Percentiles rank a stretch among this genome's conserved stretches.
phyloP scores from a whole-genome alignment of 1,139 yeast species.

The Saccharomyces hybrid region DNA sequence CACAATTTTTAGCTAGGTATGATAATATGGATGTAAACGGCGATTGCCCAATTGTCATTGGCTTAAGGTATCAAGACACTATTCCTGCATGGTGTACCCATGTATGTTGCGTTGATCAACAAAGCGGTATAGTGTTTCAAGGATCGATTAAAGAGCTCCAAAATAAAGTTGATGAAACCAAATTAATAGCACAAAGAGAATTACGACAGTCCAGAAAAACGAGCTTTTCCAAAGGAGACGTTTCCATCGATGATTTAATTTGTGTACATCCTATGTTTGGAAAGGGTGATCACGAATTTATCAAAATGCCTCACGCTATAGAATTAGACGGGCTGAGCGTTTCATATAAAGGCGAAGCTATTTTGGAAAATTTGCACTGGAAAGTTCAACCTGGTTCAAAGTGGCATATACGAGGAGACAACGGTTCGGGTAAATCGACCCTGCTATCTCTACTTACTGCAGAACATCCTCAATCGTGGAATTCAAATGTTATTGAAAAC shows the following conservation, averaged over 20 bases:
- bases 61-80: conserved; percentile 66
- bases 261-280: conserved; percentile 21
- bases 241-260: conserved; percentile 17
- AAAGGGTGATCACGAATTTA: conserved; percentile 13
- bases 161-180: conserved; percentile 25
- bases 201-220: conserved; percentile 6
- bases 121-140: conserved; percentile 42
- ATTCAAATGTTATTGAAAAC: conserved; percentile 53
- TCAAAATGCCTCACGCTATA: conserved; percentile 37
- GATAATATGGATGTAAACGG: conserved; percentile 11
- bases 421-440: conserved; percentile 92
- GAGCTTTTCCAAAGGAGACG: neutral
- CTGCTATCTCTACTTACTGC: conserved; percentile 76
- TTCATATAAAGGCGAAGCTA: conserved; percentile 53
- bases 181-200: conserved; percentile 22
- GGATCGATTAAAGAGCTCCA: conserved; percentile 41
- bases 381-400: conserved; percentile 60
- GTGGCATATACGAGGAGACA: conserved; percentile 86
- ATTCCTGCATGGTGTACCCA: conserved; percentile 76
- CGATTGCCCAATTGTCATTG: conserved; percentile 45
- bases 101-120: conserved; percentile 49
- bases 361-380: conserved; percentile 60
- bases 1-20: conserved; percentile 38
- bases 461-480: conserved; percentile 97
- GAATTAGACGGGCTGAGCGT: conserved; percentile 61